Evolutionary conservation across 1,284 basidiomycete species (phyloP).

Genomic region (Cutaneotrichosporon cavernicola): DNA sequence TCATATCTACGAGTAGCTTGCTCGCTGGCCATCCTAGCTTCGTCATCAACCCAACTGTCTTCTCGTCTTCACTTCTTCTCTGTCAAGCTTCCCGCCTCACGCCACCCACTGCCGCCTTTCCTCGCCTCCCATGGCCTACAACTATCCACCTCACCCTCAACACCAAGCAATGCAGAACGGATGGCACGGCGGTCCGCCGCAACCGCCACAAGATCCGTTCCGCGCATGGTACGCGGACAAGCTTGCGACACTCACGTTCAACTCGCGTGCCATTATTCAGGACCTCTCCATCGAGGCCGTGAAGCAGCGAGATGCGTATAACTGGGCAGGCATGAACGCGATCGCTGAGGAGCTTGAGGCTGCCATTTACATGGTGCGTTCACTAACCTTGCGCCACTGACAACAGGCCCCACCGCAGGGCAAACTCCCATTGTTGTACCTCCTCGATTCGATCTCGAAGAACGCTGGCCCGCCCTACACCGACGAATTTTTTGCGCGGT

Average conservation of each 20-base stretch:
- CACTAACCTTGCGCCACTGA: slow-evolving; percentile 11
- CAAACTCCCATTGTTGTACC: slow-evolving; percentile 91
- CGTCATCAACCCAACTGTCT: not conserved
- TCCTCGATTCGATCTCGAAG: slow-evolving; percentile 94
- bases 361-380: slow-evolving; percentile 67
- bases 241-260: slow-evolving; percentile 83
- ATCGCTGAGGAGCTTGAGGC: slow-evolving; percentile 83
- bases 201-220: slow-evolving; percentile 40
- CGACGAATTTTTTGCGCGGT: slow-evolving; percentile 65
- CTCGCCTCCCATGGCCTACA: slow-evolving; percentile 13
- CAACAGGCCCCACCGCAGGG: slow-evolving; percentile 79
- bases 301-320: slow-evolving; percentile 61
- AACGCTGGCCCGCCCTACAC: slow-evolving; percentile 89
- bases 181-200: slow-evolving; percentile 12
- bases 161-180: slow-evolving; percentile 3
- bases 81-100: not conserved
- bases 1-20: not conserved
- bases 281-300: slow-evolving; percentile 90
- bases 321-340: slow-evolving; percentile 69
- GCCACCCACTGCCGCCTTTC: not conserved
- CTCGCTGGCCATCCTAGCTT: not conserved
- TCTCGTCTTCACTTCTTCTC: not conserved
- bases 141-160: slow-evolving; percentile 6
- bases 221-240: slow-evolving; percentile 66
- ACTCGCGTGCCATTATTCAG: slow-evolving; percentile 95